These are phyloP conservation scores for Aspergillus pseudotamarii DNA, from an alignment of 2,329 filamentous ascomycete species.

Conservation along the genomic window DNA sequence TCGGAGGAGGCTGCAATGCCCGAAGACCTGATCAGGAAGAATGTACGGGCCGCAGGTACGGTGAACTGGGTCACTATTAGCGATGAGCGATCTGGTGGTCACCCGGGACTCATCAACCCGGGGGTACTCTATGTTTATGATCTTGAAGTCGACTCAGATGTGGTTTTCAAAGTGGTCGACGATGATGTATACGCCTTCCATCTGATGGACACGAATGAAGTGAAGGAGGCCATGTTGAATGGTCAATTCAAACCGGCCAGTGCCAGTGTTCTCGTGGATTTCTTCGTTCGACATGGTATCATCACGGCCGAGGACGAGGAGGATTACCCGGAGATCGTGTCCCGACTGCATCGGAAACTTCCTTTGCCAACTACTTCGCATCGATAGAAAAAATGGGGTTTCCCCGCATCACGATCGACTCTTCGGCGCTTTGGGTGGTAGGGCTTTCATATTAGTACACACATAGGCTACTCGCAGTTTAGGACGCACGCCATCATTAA, in stretches of 20 bases:
- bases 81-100: constrained; percentile 10
- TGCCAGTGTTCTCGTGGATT: constrained; percentile 12
- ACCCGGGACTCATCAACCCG: constrained; percentile 12
- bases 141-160: constrained; percentile 5
- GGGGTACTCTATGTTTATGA: constrained; percentile 15
- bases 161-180: constrained; percentile 9
- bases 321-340: constrained; percentile 12
- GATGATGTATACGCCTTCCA: constrained; percentile 9
- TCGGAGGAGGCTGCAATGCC: constrained; percentile 12
- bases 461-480: neutral
- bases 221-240: constrained; percentile 8
- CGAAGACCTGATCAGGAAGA: neutral
- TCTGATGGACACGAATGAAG: constrained; percentile 7
- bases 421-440: neutral
- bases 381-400: neutral
- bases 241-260: constrained; percentile 10
- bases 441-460: neutral
- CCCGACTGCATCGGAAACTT: constrained; percentile 12
- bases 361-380: constrained; percentile 6
- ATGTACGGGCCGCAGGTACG: constrained; percentile 8
- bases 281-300: constrained; percentile 12
- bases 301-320: constrained; percentile 11
- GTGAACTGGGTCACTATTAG: constrained; percentile 14
- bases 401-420: neutral
- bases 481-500: too few relatives aligned